Evolutionary conservation across 345 rosid genomes (phyloP), one percentile per base, ranked within the genome.

Genomic region (Mangifera indica): DNA sequence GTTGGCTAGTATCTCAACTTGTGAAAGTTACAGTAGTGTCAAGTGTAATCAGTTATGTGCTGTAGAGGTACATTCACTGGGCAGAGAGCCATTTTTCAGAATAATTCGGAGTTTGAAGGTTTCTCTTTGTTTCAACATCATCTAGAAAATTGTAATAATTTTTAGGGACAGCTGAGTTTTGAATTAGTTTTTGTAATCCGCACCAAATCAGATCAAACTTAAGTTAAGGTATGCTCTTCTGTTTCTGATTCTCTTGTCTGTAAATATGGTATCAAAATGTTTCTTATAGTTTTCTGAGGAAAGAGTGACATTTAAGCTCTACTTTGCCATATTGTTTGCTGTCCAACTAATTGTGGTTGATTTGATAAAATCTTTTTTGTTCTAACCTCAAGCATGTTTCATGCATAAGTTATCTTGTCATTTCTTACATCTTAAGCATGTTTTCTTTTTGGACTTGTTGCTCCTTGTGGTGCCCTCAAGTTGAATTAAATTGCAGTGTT

Each of bases 1-100:
- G 46, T 25, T 57, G 22, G n/a, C 65, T 69, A 9, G 66, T 59
- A 32, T 58, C 3, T n/a, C n/a, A n/a, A n/a, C n/a, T n/a, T n/a
- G n/a, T n/a, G n/a, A n/a, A n/a, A n/a, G n/a, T n/a, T n/a, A n/a
- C n/a, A n/a, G n/a, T n/a, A n/a, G n/a, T n/a, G n/a, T n/a, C n/a
- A n/a, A n/a, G n/a, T n/a, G n/a, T n/a, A n/a, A 55, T 25, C 45
- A 69, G 18, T 15, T 49, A 14, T 25, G 42, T 48, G 40, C 37
- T 25, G 4, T 25, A 9, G 21, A 17, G 57, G 64, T 15, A 10
- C 14, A 66, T 49, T 6, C 15, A 49, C 17, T 7, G 4, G n/a
- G 53, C 53, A 49, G 42, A 37, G 8, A 18, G 15, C n/a, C 53
- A 14, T 49, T n/a, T 13, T 49, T n/a, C n/a, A n/a, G n/a, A n/a